phyloP scores from a whole-genome alignment of 1,284 basidiomycete genomes.

The Spongispora temasekensis region DNA sequence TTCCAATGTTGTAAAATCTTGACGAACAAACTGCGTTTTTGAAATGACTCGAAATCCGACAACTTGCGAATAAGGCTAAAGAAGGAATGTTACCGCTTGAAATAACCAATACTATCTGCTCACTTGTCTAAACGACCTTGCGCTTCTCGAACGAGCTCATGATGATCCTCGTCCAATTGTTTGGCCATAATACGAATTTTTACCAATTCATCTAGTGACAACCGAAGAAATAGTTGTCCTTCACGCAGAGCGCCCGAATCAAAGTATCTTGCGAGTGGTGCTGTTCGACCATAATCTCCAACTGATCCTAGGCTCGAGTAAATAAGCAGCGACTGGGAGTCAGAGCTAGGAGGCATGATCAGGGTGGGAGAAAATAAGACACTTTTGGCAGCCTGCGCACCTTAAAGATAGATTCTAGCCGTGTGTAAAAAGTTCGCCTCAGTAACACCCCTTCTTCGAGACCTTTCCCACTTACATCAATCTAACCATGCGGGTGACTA shows the following conservation, averaged over 20 bases:
- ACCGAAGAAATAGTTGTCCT: constrained; percentile 10
- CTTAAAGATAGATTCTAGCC: no score
- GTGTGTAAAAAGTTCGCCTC: no score
- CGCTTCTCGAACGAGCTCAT: constrained; percentile 2
- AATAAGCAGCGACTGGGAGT: constrained; percentile 5
- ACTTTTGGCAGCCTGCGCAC: no score
- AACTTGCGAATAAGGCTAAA: no score
- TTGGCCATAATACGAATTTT: not conserved
- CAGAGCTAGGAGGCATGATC: constrained; percentile 10
- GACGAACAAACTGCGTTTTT: not conserved
- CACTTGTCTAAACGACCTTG: no score
- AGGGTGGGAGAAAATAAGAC: constrained; percentile 2
- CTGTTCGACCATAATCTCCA: not conserved
- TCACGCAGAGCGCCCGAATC: not conserved
- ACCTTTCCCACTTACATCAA: no score
- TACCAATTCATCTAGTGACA: constrained; percentile 12
- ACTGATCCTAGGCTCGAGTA: not conserved
- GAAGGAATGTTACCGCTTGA: no score
- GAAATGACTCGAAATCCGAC: no score
- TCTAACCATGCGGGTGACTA: no score
- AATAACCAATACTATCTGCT: no score
- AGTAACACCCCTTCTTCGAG: no score
- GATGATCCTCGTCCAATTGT: not conserved
- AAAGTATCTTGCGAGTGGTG: not conserved
- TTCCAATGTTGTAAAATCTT: not conserved